Evolutionary conservation across 495 filamentous ascomycete genomes (phyloP).

Genomic region (Xylaria scruposa): DNA sequence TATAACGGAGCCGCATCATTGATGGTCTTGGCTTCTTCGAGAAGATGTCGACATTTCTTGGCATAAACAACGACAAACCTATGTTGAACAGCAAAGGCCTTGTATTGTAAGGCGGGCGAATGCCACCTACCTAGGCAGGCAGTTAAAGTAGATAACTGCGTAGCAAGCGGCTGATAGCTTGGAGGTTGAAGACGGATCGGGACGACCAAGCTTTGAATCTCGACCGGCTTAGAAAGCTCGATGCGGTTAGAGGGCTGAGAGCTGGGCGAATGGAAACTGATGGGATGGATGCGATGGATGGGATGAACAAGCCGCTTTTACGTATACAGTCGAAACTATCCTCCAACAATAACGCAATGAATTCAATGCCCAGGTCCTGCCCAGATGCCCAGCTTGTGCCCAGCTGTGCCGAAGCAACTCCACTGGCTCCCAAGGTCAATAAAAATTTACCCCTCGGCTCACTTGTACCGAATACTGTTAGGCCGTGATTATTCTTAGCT

Average conservation of each 20-base stretch:
- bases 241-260: conserved; percentile 22
- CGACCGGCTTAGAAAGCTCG: not conserved
- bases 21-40: conserved; percentile 21
- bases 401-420: conserved; percentile 10
- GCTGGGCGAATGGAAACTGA: conserved; percentile 12
- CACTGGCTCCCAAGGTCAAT: not conserved
- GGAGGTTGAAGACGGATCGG: conserved; percentile 9
- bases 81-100: not conserved
- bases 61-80: conserved; percentile 9
- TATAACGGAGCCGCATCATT: conserved; percentile 13
- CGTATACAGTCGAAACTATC: not conserved
- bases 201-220: not conserved
- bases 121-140: conserved; percentile 15
- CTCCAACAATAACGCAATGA: conserved; percentile 15
- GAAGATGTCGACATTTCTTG: conserved; percentile 17
- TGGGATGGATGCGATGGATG: not conserved
- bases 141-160: conserved; percentile 5
- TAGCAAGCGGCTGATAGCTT: conserved; percentile 3
- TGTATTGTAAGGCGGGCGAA: not conserved
- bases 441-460: conserved; percentile 16
- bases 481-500: not conserved
- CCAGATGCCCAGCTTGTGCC: not conserved
- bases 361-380: conserved; percentile 9
- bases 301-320: not conserved
- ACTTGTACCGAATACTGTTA: not conserved